These are phyloP conservation scores for Saitozyma podzolica DNA, from an alignment of 768 basidiomycete genomes.

Conservation along the genomic window DNA sequence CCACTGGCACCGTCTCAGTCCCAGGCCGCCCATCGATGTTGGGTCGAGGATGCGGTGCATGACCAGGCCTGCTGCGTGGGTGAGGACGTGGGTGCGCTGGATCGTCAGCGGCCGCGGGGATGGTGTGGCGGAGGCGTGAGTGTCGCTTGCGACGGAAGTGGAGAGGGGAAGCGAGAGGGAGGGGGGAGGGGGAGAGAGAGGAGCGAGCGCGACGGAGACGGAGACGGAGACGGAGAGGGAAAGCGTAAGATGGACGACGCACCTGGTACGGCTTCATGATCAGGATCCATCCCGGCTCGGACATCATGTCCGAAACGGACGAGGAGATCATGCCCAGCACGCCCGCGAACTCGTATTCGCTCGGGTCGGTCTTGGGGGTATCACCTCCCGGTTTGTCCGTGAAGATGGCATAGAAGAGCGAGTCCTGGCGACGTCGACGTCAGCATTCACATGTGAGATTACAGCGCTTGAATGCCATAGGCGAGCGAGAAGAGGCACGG, in stretches of 20 bases:
- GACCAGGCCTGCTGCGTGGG: constrained; percentile 40
- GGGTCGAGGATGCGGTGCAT: constrained; percentile 41
- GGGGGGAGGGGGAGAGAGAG: neutral
- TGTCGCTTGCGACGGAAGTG: neutral
- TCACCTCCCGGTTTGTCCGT: constrained; percentile 17
- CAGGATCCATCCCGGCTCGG: constrained; percentile 33
- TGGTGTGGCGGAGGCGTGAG: neutral
- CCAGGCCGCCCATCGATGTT: constrained; percentile 28
- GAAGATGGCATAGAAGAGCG: constrained; percentile 30
- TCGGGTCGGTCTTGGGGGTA: constrained; percentile 15
- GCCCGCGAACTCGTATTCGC: constrained; percentile 35
- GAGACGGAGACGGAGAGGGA: too few relatives aligned
- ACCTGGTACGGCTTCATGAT: constrained; percentile 29
- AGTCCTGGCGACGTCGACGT: constrained; percentile 7
- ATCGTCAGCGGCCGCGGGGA: constrained; percentile 10
- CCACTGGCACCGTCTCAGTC: constrained; percentile 46
- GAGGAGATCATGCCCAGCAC: constrained; percentile 28
- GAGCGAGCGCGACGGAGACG: neutral
- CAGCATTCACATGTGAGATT: neutral
- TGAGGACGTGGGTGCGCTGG: constrained; percentile 46
- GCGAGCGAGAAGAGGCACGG: neutral
- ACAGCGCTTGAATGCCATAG: neutral
- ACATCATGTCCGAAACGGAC: constrained; percentile 21
- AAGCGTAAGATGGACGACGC: constrained; percentile 8
- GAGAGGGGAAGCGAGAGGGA: neutral